Evolutionary conservation across 2,329 filamentous ascomycete species (phyloP), one percentile per base, ranked within the genome.

Genomic region (Myriangium duriaei): DNA sequence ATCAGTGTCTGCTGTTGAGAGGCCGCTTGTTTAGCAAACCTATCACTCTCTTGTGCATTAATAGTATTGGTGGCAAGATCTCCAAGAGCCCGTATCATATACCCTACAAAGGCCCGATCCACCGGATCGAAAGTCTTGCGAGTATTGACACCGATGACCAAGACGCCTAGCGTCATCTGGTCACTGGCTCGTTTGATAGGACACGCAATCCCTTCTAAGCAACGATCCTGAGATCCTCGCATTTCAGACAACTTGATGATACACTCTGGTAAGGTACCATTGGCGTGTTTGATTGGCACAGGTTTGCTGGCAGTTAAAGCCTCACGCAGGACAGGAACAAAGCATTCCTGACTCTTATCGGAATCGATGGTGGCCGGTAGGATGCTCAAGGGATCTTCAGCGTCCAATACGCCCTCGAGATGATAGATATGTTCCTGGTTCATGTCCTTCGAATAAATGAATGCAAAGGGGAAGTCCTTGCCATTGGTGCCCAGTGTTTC

Each of bases 401-500:
- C 40, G 21, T 33, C 32, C 13, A 40, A 19, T n/a, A 33, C 30
- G 11, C 39, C 32, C 7, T 37, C 34, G 9, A 44, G 15, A 16
- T 41, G 32, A 11, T 38, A 41, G 6, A 33, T 26, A 11, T 26
- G 13, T 2, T 41, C 39, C 7, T 17, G 10, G 30, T 30, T 14
- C 4, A 29, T 17, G 5, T 14, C 16, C n/a, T 33, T 39, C 10
- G 34, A 39, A 15, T 45, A 45, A 4, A 45, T 24, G n/a, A 42
- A 42, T 1, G 40, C 42, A 18, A 45, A 45, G 28, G 42, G 42
- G 13, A 45, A 42, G n/a, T 40, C 35, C 17, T 24, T 30, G 4
- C 36, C 32, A 15, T 45, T 36, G 11, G 33, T 14, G 6, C 30
- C 28, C 6, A 40, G 10, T 9, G 32, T 38, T 13, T 32, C n/a